Conservation (phyloP, 345 rosid genomes). For the Garcia nutans region DNA sequence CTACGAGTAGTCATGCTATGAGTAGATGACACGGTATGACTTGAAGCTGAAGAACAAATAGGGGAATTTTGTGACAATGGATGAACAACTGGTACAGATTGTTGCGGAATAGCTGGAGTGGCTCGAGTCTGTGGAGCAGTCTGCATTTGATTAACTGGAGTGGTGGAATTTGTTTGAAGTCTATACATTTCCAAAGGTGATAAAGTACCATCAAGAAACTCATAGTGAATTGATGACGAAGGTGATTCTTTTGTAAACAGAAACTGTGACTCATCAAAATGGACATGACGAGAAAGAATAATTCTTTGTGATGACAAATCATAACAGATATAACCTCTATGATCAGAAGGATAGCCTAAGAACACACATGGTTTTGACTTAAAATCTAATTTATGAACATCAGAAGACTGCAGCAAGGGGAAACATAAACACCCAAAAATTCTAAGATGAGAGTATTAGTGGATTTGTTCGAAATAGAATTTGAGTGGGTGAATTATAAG, state of each 20-base stretch:
- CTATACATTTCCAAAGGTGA: not conserved
- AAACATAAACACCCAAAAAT: conserved; percentile 5
- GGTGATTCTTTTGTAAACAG: not conserved
- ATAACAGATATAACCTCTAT: not conserved
- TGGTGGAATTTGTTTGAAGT: too few species aligned
- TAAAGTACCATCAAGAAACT: not conserved
- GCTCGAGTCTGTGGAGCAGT: too few species aligned
- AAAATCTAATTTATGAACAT: not conserved
- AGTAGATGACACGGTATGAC: too few species aligned
- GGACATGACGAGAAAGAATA: not conserved
- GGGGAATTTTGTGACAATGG: too few species aligned
- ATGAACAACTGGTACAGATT: too few species aligned
- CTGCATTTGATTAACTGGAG: too few species aligned
- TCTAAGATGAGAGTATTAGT: not conserved
- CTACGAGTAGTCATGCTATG: too few species aligned
- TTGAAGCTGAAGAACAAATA: too few species aligned
- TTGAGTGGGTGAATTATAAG: not conserved
- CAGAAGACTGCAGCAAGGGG: not conserved
- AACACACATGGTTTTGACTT: not conserved
- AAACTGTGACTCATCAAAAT: not conserved
- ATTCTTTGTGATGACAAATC: not conserved
- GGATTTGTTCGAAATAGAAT: not conserved
- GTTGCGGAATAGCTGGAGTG: too few species aligned
- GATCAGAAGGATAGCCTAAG: not conserved
- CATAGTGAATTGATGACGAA: not conserved